A percentile compares a stretch with the other conserved stretches of the same genome.
Evolutionary conservation across 108 stramenopile species (phyloP).

Genomic region (Skeletonema costatum): DNA sequence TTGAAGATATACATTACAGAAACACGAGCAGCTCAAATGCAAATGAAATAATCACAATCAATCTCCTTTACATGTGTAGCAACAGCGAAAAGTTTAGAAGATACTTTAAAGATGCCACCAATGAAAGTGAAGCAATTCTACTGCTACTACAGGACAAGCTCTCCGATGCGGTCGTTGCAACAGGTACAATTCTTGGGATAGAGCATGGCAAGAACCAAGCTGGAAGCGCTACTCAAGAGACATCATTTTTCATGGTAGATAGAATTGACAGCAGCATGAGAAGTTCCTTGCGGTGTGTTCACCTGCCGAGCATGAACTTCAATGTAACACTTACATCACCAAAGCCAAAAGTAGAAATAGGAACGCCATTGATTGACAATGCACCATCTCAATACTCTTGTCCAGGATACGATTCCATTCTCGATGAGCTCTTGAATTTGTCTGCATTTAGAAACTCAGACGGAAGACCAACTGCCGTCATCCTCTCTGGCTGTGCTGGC

Average conservation of each 20-base stretch:
- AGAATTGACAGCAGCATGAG: background rate
- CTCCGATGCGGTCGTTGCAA: constrained; percentile 7
- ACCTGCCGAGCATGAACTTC: background rate
- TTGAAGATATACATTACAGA: background rate
- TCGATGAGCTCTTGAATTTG: constrained; percentile 46
- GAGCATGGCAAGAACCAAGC: background rate
- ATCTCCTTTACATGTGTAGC: constrained; percentile 21
- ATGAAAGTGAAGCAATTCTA: background rate
- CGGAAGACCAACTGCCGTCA: constrained; percentile 59
- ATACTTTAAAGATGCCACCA: background rate
- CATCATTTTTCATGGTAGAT: constrained; percentile 14
- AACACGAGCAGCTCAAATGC: background rate
- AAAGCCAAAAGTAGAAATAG: background rate
- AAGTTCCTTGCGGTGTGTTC: background rate
- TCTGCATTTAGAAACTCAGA: constrained; percentile 21
- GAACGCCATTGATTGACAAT: background rate
- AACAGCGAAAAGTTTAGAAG: constrained; percentile 1
- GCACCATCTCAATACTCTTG: constrained; percentile 17
- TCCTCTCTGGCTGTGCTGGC: constrained; percentile 76
- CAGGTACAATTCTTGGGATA: constrained; percentile 21
- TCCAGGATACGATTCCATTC: constrained; percentile 67
- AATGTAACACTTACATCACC: background rate
- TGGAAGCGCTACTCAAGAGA: background rate
- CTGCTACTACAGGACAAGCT: constrained; percentile 3
- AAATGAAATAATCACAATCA: background rate